Base-by-base conservation (phyloP, 192 early-diverging fungal species). In the Glomus cerebriforme region DNA sequence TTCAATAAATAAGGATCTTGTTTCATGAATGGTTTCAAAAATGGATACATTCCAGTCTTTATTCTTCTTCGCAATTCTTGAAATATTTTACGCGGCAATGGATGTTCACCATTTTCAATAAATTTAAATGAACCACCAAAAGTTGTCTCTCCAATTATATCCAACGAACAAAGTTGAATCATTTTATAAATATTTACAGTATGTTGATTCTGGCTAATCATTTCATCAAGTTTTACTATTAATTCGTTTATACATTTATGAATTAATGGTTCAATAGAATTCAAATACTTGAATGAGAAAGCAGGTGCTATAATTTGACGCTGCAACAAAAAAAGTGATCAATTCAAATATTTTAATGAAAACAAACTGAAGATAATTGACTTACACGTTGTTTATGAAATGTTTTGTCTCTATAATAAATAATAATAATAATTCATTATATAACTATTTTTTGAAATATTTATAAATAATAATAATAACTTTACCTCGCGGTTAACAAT, bases 121-220 rank as follows among this genome's bases (percentile, higher is more conserved):
- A 89, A 84, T 13, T 85, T 65, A 47, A 90, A 90, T 4, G 82
- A 79, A 32, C 79, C 58, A 35, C 88, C 89, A 83, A 90, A 89
- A 6, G 81, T 82, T 0, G 87, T 85, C 19, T 86, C 82, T 8
- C 89, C 89, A 76, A 89, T 89, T 9, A 85, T 83, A 63, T 90
- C 89, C 73, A 87, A 77, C 19, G 86, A 77, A 39, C 79, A 75
- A 49, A 68, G 43, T 15, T 81, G 45, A 24, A 85, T 68, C 2
- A 87, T 73, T 32, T 17, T 29, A 81, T 85, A 86, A 35, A 84
- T 81, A 69, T 86, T 80, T 39, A 85, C 54, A 4, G 22, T 49
- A 3, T 78, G 39, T 2, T 66, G 22, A 63, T 60, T 58, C 8
- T 79, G 47, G 10, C 49, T 32, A 9, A 86, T 77, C n/a, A 77